Evolutionary conservation across 805 yeast species (phyloP), one percentile per base, ranked within the genome.

Genomic region (Wickerhamomyces chaumierensis): DNA sequence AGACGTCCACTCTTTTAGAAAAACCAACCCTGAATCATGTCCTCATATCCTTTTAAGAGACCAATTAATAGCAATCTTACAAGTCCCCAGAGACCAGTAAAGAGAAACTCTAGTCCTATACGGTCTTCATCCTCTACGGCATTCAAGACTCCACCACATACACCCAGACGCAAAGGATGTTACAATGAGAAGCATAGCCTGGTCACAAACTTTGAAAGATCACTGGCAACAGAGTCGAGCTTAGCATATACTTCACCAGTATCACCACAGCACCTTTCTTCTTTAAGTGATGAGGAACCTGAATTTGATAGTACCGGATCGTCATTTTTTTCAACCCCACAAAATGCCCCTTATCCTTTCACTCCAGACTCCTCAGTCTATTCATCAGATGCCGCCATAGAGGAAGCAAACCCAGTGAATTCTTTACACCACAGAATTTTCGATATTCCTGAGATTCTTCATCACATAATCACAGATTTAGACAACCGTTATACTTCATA

Each of bases 391-490:
- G 29, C n/a, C 29, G 14, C 9, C 23, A 21, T 21, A 21, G 23
- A 21, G 23, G 23, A 21, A 21, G 23, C 6, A 21, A 9, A n/a
- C n/a, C n/a, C n/a, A n/a, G n/a, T n/a, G n/a, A n/a, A n/a, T n/a
- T n/a, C n/a, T n/a, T n/a, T 9, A 21, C 23, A 21, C 3, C 56
- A 53, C 36, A 39, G 23, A 28, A 79, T 86, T 8, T 81, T 86
- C 50, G 64, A 67, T 37, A 76, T 81, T 28, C 95, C 95, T 0
- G 96, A 86, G 56, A 78, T 86, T 38, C 63, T 86, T 14, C 57
- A 65, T 43, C 65, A 67, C 39, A 81, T 86, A 12, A 51, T 86
- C 20, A 60, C 63, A 19, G 74, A 65, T 52, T 79, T 81, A n/a
- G 86, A 81, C 40, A 13, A 25, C n/a, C 57, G 61, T 19, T 72